Evolutionary conservation across 2,329 filamentous ascomycete species (phyloP).

Genomic region (Fusarium nanum): DNA sequence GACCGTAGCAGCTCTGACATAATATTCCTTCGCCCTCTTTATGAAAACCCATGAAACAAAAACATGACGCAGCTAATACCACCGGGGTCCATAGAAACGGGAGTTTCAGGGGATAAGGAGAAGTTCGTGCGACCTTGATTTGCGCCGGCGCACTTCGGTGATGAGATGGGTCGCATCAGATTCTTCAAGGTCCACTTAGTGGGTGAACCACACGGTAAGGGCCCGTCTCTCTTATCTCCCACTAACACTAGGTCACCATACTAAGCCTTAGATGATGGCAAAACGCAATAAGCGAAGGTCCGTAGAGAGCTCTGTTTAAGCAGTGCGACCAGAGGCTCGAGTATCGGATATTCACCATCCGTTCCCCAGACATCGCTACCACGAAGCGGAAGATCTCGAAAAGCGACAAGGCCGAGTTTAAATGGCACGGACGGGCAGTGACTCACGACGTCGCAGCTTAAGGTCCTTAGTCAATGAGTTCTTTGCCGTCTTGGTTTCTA

Average conservation of each 20-base stretch:
- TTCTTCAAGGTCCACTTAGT: conserved; percentile 41
- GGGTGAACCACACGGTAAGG: conserved; percentile 21
- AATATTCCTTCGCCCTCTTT: conserved; percentile 9
- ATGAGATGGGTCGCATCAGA: conserved; percentile 39
- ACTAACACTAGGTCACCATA: not conserved
- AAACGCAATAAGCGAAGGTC: conserved; percentile 3
- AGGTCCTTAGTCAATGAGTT: conserved; percentile 51
- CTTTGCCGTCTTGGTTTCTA: conserved; percentile 46
- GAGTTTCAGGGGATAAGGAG: conserved; percentile 32
- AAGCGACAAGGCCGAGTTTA: conserved; percentile 23
- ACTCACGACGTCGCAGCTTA: conserved; percentile 44
- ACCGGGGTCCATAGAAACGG: conserved; percentile 4
- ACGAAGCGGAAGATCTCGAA: not conserved
- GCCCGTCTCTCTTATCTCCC: conserved; percentile 14
- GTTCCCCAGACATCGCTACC: not conserved
- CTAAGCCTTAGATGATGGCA: not conserved
- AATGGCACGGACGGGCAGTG: conserved; percentile 50
- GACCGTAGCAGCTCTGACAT: conserved; percentile 19
- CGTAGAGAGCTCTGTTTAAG: not conserved
- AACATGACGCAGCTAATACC: not conserved
- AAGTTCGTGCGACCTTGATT: conserved; percentile 36
- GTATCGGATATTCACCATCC: not conserved
- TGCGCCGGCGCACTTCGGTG: conserved; percentile 40
- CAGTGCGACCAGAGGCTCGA: not conserved
- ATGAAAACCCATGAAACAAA: not conserved